phyloP scores from a whole-genome alignment of 441 rosid species.

The Erysimum pusillum region DNA sequence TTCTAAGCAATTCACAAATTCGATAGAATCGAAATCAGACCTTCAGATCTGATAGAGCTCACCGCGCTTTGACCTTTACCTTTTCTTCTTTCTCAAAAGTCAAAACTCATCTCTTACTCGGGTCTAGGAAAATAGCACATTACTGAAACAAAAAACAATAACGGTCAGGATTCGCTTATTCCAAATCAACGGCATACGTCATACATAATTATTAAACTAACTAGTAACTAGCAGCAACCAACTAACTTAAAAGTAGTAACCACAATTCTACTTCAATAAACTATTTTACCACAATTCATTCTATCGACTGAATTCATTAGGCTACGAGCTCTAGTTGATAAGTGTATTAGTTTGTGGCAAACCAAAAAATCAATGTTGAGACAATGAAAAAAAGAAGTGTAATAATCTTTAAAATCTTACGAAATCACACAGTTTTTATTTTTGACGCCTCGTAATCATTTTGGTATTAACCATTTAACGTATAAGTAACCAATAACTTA shows the following conservation, averaged over 20 bases:
- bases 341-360: neutral
- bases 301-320: neutral
- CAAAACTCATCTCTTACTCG: slow-evolving; percentile 1
- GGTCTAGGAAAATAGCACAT: neutral
- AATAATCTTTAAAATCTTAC: neutral
- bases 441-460: neutral
- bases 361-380: neutral
- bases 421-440: neutral
- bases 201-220: neutral
- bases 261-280: too few relatives aligned
- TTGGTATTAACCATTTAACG: neutral
- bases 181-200: neutral
- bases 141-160: neutral
- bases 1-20: neutral
- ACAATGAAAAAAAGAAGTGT: neutral
- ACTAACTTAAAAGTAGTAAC: too few relatives aligned
- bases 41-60: slow-evolving; percentile 36
- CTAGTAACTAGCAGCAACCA: neutral
- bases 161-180: slow-evolving; percentile 25
- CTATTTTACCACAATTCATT: neutral
- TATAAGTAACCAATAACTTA: slow-evolving; percentile 7
- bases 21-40: slow-evolving; percentile 5
- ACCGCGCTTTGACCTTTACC: slow-evolving; percentile 13
- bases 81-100: slow-evolving; percentile 6
- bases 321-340: neutral